phyloP scores from a whole-genome alignment of 2,329 filamentous ascomycete species.

The Ascochyta viciae-villosae region DNA sequence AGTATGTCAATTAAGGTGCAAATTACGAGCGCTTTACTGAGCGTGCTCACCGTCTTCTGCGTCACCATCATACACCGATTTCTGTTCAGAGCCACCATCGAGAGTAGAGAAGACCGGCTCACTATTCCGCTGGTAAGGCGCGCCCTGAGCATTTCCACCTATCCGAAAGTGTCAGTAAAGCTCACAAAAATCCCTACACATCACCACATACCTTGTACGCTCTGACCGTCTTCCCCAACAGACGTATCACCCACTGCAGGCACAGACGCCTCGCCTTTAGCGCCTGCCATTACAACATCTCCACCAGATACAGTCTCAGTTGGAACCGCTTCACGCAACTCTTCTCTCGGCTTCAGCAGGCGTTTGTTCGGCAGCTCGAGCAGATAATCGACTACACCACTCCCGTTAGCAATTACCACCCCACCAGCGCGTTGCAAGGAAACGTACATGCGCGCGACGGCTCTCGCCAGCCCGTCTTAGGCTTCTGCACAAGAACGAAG shows the following conservation, averaged over 20 bases:
- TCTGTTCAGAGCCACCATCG: not conserved
- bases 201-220: not conserved
- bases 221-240: not conserved
- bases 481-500: not conserved
- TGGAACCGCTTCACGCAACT: not conserved
- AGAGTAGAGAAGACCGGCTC: not conserved
- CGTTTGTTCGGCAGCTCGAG: not conserved
- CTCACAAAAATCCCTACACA: not conserved
- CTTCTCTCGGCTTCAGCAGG: not conserved
- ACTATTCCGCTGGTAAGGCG: not conserved
- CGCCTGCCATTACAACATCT: no score
- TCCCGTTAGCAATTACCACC: not conserved
- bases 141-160: not conserved
- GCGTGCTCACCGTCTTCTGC: not conserved
- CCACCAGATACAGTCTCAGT: not conserved
- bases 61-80: not conserved
- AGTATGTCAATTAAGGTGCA: no score
- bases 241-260: no score
- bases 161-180: not conserved
- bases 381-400: not conserved
- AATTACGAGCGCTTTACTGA: not conserved
- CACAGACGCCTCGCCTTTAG: not conserved
- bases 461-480: slow-evolving; percentile 9
- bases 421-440: rapidly evolving
- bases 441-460: not conserved